Evolutionary conservation across 306 rosid genomes (phyloP).

Genomic region (Corylus heterophylla): DNA sequence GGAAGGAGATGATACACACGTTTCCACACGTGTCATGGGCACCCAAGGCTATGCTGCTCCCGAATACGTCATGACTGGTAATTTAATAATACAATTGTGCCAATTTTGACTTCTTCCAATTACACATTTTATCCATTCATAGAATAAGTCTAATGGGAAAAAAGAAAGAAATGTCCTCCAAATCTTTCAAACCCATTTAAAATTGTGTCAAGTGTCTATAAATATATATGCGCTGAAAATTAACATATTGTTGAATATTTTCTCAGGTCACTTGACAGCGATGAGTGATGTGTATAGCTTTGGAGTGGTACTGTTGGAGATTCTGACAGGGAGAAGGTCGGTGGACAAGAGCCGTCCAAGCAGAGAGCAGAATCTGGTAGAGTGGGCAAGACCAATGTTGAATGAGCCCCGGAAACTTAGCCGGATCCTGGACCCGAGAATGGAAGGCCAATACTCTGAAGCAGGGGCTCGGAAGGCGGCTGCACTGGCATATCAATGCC

Average conservation of each 20-base stretch:
- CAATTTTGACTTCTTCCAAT: not conserved
- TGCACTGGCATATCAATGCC: conserved; percentile 81
- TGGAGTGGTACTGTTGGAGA: conserved; percentile 80
- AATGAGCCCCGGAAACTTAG: conserved; percentile 53
- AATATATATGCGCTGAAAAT: not conserved
- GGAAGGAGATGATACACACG: conserved; percentile 94
- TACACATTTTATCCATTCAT: not conserved
- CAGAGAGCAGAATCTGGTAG: conserved; percentile 78
- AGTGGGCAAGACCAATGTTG: conserved; percentile 79
- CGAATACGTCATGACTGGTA: conserved; percentile 93
- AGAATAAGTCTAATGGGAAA: no score
- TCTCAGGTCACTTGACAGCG: conserved; percentile 82
- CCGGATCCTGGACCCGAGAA: conserved; percentile 79
- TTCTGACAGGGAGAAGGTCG: conserved; percentile 75
- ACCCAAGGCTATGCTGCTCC: conserved; percentile 98
- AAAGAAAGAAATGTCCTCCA: no score
- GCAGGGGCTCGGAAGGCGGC: conserved; percentile 81
- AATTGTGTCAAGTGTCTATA: no score
- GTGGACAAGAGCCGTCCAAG: conserved; percentile 67
- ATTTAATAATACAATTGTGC: not conserved
- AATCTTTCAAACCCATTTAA: no score
- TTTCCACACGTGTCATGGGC: conserved; percentile 94
- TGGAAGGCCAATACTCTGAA: conserved; percentile 85
- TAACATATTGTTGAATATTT: not conserved
- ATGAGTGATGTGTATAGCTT: conserved; percentile 95